Base-by-base conservation (phyloP, 768 basidiomycete species). In the Fistulinella prunicolor region DNA sequence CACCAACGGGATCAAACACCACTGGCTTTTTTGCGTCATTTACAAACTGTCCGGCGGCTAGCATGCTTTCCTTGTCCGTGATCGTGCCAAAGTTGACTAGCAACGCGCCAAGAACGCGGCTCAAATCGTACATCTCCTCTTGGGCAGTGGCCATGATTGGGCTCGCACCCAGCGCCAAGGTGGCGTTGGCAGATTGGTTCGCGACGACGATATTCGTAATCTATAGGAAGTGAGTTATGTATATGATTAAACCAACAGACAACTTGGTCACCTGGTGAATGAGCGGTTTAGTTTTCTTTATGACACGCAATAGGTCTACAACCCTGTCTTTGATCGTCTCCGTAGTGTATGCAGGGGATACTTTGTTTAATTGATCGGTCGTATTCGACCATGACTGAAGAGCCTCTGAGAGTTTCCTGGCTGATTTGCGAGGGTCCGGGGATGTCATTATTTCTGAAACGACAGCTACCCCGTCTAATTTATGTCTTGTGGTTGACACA, bases 71-170 rank as follows among this genome's bases (percentile, higher is more conserved):
- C 42, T 83, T 73, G 45, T 82, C 76, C 12, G 74, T 75, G 60
- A 93, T 67, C 3, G 91, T 92, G 30, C 94, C 94, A 49, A 94
- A 88, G 65, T 97, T 96, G 50, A 96, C 73, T 5, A 97, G 74
- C 16, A 94, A 72, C 1, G 82, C 83, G 14, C 82, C 81, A 38
- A 78, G 78, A 39, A 84, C 76, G 28, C 71, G 70, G 45, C 81
- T 73, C 17, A 97, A 74, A 51, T 94, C 89, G 22, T 80, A 76
- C 77, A 93, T 92, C 63, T 97, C 94, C 49, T 78, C 73, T 1
- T 85, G 77, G 20, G 85, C 82, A 17, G 88, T 85, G 3, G 94
- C 89, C 94, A 97, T 97, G 62, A 97, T 94, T 0, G 94, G 94
- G 50, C 89, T 93, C 13, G 83, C 92, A 16, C 89, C 87, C 4